Base-by-base conservation (phyloP, 176 grass and related monocot species). In the Cymbopogon citratus region DNA sequence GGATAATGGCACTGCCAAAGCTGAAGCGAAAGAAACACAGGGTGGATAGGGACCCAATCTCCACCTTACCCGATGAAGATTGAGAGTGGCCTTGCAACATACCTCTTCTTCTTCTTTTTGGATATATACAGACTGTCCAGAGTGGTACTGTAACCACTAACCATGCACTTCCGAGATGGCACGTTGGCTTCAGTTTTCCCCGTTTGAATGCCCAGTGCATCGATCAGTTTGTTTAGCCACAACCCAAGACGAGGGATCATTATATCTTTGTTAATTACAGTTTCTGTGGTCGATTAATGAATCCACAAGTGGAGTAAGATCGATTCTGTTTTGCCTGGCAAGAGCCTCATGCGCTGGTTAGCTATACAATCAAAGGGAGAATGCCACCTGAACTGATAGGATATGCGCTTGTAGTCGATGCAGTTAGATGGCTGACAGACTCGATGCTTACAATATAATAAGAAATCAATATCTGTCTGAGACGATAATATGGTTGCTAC, bases 381-480 rank as follows among this genome's bases (percentile, higher is more conserved):
- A 99, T 99, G 89, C 94, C 93, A 31, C 78, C 87, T 12, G 89
- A 99, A 64, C 70, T 94, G 65, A 94, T 99, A 66, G 93, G 89
- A 75, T 93, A 96, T 83, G 97, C 93, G 23, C 85, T 99, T 56
- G 94, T 93, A 85, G 76, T 82, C 11, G 96, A 99, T 73, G 89
- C 97, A 33, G 87, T 99, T 70, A 91, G 92, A 82, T 96, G 97
- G 97, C 70, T 99, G 48, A 93, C 97, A 29, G 97, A 99, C 48
- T 91, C 91, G 93, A 94, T 28, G 91, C 89, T 96, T 61, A 77
- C 92, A 99, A 99, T 82, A 91, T 87, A 66, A 94, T 84, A 57
- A 90, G 87, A 65, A 96, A 99, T 76, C 89, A 89, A 83, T 80
- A 84, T 74, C 86, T 99, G 46, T 91, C 96, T 2, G 89, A 99